A percentile compares a stretch with the other conserved stretches of the same genome.
Evolutionary conservation across 2,329 filamentous ascomycete species (phyloP).

Genomic region (Zasmidium angulare): DNA sequence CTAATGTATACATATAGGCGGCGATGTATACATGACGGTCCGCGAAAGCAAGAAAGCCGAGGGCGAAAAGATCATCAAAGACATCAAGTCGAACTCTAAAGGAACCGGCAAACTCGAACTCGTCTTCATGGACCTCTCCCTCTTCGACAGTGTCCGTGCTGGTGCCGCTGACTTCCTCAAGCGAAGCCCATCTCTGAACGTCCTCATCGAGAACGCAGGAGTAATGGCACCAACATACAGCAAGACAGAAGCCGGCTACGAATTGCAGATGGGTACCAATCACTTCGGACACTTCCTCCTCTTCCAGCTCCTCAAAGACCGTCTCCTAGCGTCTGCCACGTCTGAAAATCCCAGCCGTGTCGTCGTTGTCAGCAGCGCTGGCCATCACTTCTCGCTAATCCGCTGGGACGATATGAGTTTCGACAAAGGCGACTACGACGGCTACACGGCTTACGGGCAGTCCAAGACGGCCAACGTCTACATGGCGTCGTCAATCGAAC

Average conservation of each 20-base stretch:
- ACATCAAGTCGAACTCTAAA: not conserved
- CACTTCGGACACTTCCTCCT: slow-evolving; percentile 57
- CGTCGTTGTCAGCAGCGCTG: not conserved
- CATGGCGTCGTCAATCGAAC: slow-evolving; percentile 53
- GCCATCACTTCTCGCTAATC: not conserved
- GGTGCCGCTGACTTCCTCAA: slow-evolving; percentile 37
- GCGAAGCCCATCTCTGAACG: slow-evolving; percentile 38
- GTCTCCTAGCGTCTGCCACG: slow-evolving; percentile 36
- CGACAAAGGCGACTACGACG: not conserved
- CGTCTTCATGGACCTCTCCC: slow-evolving; percentile 38
- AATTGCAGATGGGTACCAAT: slow-evolving; percentile 55
- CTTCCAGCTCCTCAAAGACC: slow-evolving; percentile 49
- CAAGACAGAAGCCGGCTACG: slow-evolving; percentile 45
- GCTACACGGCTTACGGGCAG: slow-evolving; percentile 45
- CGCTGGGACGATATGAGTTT: slow-evolving; percentile 4
- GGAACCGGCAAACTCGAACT: slow-evolving; percentile 3
- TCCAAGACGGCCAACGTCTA: slow-evolving; percentile 55
- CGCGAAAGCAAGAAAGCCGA: not conserved
- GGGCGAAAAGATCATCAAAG: slow-evolving; percentile 13
- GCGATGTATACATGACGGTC: not conserved
- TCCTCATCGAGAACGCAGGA: slow-evolving; percentile 45
- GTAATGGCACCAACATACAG: slow-evolving; percentile 39
- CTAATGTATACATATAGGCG: not conserved
- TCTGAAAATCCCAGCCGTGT: not conserved
- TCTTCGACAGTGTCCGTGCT: slow-evolving; percentile 49